Conservation (phyloP, 257 asterid species). For the Scutellaria barbata region DNA sequence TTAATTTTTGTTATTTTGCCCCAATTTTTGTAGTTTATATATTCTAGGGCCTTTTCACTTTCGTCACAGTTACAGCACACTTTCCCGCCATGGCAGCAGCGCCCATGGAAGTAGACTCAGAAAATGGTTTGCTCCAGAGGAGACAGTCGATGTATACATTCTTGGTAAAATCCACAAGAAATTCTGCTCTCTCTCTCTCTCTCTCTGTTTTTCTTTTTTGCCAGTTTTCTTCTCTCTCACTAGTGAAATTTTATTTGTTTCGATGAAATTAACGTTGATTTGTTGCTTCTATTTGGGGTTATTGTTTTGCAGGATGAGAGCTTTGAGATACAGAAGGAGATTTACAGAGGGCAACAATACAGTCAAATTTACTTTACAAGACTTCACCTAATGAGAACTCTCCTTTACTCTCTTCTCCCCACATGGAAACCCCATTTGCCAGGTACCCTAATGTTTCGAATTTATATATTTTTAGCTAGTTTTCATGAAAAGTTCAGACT, state of each 20-base stretch:
- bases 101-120: constrained; percentile 66
- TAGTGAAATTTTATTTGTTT: not conserved
- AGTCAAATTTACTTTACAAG: constrained; percentile 96
- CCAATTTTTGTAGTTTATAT: constrained; percentile 21
- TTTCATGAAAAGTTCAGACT: constrained; percentile 27
- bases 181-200: not conserved
- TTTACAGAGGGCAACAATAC: constrained; percentile 94
- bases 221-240: constrained; percentile 3
- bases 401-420: constrained; percentile 82
- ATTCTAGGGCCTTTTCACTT: constrained; percentile 28
- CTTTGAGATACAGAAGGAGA: constrained; percentile 73
- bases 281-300: constrained; percentile 1
- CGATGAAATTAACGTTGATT: constrained; percentile 9
- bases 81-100: constrained; percentile 78
- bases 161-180: constrained; percentile 47
- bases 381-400: constrained; percentile 88
- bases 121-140: constrained; percentile 55
- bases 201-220: not conserved
- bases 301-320: constrained; percentile 60
- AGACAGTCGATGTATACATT: constrained; percentile 66
- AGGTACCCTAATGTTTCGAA: constrained; percentile 44
- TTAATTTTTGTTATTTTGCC: constrained; percentile 10
- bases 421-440: constrained; percentile 88
- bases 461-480: constrained; percentile 10
- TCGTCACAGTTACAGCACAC: constrained; percentile 16